These are phyloP conservation scores for Vigna nakashimae DNA, from an alignment of 306 rosid species.

Conservation along the genomic window DNA sequence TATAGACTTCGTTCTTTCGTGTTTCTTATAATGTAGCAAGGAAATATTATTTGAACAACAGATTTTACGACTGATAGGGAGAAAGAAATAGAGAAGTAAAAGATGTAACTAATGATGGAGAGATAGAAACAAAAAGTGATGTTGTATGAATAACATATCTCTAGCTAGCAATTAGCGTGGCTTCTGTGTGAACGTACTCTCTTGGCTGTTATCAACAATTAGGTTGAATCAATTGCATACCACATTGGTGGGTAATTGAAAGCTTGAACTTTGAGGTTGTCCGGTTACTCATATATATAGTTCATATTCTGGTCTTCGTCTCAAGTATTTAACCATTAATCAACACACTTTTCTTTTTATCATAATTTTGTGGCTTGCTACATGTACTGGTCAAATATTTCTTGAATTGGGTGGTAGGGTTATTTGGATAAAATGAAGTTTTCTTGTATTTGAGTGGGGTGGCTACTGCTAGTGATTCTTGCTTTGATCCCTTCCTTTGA, in stretches of 20 bases:
- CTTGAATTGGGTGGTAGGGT: background rate
- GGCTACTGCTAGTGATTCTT: background rate
- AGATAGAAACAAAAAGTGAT: background rate
- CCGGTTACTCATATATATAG: background rate
- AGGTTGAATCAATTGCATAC: background rate
- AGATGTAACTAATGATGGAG: background rate
- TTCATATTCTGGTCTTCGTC: background rate
- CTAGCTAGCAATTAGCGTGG: background rate
- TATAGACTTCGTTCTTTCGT: background rate
- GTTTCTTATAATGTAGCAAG: background rate
- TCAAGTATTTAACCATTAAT: background rate
- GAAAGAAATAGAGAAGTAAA: background rate
- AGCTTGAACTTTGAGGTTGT: background rate
- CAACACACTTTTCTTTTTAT: background rate
- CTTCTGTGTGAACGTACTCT: background rate
- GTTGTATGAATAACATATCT: background rate
- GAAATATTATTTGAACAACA: background rate
- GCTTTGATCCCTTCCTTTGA: background rate
- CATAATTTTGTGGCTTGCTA: background rate
- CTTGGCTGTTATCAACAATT: conserved; percentile 1
- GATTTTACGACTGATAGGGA: background rate
- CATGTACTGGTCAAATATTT: background rate
- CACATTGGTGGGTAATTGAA: conserved; percentile 4
- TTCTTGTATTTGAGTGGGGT: background rate
- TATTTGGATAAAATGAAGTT: background rate